Evolutionary conservation across 805 yeast species (phyloP), one percentile per base, ranked within the genome.

Genomic region (Saturnispora zaruensis): DNA sequence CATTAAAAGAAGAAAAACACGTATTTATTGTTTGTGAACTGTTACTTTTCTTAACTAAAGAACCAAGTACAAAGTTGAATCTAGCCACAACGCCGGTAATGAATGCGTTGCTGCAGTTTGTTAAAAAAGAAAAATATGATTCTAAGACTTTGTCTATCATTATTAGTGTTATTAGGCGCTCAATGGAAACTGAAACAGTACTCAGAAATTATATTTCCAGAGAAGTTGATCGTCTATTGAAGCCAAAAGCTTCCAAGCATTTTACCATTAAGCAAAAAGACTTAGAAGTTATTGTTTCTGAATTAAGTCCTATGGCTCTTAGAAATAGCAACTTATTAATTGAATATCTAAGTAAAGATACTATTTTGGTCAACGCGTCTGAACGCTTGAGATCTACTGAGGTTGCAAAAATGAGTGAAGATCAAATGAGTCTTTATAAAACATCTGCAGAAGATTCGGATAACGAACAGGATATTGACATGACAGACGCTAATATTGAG

Each of bases 151-250:
- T 79, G 52, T 67, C 73, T 5, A 63, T 78, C 1, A 68, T 81
- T 20, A 70, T 79, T 0, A 68, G 78, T 11, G 66, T 88, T 32
- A 62, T 82, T 1, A 75, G 96, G 60, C 71, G 84, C 41, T 81
- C 89, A 51, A 79, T 82, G 61, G 97, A 89, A 63, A 75, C 79
- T 3, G 62, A 68, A 0, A 73, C 71, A 0, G 66, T 77, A 11
- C 66, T 87, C 5, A 68, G 70, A 26, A 67, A 68, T 8, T 66
- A 76, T 36, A 76, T 87, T 58, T 57, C 66, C 0, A 67, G 73
- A 21, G 88, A 82, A 50, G 61, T 86, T 9, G 62, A 72, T 3
- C 69, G 66, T 24, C 66, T 72, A 28, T 72, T 81, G 44, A 18
- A 18, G 24, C 48, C 24, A 62, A 49, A 52, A 60, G 20, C 40